Evolutionary conservation across 148 eudicot species (phyloP), one percentile per base, ranked within the genome.

Genomic region (Gaultheria prostrata): DNA sequence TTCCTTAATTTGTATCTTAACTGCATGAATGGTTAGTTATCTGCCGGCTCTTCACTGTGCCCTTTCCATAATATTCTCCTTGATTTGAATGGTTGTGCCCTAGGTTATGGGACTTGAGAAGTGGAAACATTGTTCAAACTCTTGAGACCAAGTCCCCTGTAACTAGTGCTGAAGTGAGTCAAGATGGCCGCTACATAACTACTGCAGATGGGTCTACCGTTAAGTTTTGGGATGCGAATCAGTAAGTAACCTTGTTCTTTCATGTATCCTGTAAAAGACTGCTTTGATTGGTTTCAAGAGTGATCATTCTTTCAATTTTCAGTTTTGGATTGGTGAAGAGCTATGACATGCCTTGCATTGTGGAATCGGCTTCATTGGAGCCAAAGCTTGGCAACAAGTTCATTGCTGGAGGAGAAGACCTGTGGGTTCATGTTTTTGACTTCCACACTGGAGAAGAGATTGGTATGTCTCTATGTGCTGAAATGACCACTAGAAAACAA

Each of bases 141-240:
- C 95, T 94, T 17, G 98, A 94, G 78, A 94, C 98, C 26, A 93
- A 90, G 79, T 92, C 95, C 39, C 84, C 97, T 50, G 97, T 93
- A 28, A 94, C 98, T 57, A 93, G 94, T 84, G 89, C 97, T 84
- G 98, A 94, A 93, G 98, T 94, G 78, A 94, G 97, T 84, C 93
- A 88, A 85, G 98, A 94, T 86, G 97, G 97, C n/a, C 95, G 97
- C 82, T 94, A 93, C 78, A 94, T 94, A 48, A 93, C 97, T 35
- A 94, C 97, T 79, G 93, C 97, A 79, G 97, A 94, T 86, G 97
- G 97, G 24, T 90, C 88, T 28, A 90, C 91, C 80, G 95, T 94
- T 20, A 93, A 91, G 84, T 94, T 93, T 86, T 93, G 98, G 97
- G 97, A 94, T 90, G 96, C 98, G 80, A 94, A 94, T 80, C 87